Base-by-base conservation (phyloP, 805 yeast species). In the Tetrapisispora fleetii region DNA sequence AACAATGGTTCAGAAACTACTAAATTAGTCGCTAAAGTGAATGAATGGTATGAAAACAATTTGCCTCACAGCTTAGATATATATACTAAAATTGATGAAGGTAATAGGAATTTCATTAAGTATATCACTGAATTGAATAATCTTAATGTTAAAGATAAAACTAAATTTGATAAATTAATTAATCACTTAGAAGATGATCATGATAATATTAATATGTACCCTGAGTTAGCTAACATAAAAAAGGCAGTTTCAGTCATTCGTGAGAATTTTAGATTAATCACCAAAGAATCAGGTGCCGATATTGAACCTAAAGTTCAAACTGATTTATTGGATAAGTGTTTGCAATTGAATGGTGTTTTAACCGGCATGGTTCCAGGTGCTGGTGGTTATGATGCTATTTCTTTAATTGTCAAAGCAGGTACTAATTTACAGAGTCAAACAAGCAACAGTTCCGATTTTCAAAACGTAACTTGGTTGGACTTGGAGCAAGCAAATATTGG, bases 311-410 rank as follows among this genome's bases (percentile, higher is more conserved):
- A 60, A 1, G 69, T 74, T 19, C 99, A 93, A 65, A 85, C 96
- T 0, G 51, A 55, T 1, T 70, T 93, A 6, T 67, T 93, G 8
- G 79, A 91, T 58, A 63, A 69, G 17, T 79, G 85, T 50, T 63
- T 73, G 38, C 54, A 64, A 9, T 60, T 86, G 19, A 70, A 70
- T 0, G 99, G 99, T 16, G 93, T 88, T 30, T 56, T 91, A 18
- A 95, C 96, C 0, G 97, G 96, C n/a, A 90, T 93, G 33, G 95
- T 93, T 3, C 99, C 99, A 0, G 99, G 99, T 2, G 99, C 99
- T 0, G 99, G 99, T 27, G 99, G 99, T 0, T 85, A 81, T 61
- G 99, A 93, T 69, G 99, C 99, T 0, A 78, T 93, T 18, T 78
- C 95, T 48, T 58, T 91, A 27, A 65, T 93, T 27, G 82, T 83